A percentile compares a stretch with the other conserved stretches of the same genome.
These are phyloP conservation scores for Albatrellus ellisii DNA, from an alignment of 768 basidiomycete species.

Conservation along the genomic window DNA sequence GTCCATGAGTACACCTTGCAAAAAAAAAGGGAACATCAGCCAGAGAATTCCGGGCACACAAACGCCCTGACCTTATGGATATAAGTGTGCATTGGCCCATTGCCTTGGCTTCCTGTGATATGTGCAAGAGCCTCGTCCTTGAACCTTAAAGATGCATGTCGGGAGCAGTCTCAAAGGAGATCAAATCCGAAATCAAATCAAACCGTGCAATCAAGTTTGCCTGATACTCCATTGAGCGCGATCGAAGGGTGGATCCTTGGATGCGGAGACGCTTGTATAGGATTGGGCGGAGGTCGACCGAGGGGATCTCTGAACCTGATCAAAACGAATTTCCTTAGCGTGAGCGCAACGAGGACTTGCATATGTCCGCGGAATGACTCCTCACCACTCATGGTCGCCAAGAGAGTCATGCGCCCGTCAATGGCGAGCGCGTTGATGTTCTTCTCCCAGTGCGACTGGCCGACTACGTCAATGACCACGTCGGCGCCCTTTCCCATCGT, in stretches of 20 bases:
- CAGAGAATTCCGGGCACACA: conserved; percentile 1
- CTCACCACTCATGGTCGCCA: conserved; percentile 55
- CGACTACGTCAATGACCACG: conserved; percentile 79
- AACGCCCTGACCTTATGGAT: conserved; percentile 55
- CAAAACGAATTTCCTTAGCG: conserved; percentile 1
- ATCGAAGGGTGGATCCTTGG: conserved; percentile 78
- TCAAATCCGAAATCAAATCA: conserved; percentile 8
- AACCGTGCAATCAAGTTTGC: conserved; percentile 50
- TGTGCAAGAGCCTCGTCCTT: conserved; percentile 33
- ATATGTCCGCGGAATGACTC: not conserved
- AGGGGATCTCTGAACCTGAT: conserved; percentile 38
- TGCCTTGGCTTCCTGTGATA: conserved; percentile 43
- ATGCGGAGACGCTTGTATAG: conserved; percentile 79
- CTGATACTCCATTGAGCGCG: conserved; percentile 67
- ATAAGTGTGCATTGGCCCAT: conserved; percentile 54
- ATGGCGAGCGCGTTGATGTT: conserved; percentile 58
- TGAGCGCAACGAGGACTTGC: conserved; percentile 15
- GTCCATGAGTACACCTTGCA: conserved; percentile 67
- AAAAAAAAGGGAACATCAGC: conserved; percentile 1
- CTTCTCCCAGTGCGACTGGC: conserved; percentile 57
- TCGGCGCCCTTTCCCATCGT: conserved; percentile 66
- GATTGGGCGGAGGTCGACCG: conserved; percentile 48
- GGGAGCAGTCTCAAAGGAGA: conserved; percentile 1
- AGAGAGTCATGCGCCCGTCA: conserved; percentile 65
- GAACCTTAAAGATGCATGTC: conserved; percentile 31